Base-by-base conservation (phyloP, 2,329 filamentous ascomycete species). In the Thyridium curvatum region DNA sequence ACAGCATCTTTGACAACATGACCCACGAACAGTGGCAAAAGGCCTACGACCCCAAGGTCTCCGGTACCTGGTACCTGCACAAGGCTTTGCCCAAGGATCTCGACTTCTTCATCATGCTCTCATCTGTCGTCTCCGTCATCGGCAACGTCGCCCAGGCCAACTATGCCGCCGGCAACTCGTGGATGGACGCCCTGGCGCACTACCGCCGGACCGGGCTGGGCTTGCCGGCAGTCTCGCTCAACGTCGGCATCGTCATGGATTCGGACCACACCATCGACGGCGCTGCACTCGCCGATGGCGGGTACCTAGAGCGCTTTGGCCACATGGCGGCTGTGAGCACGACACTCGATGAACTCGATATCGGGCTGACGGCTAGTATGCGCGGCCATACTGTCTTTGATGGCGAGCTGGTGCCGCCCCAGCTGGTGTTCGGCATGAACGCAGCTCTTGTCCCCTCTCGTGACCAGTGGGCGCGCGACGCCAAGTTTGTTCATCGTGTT, bases 61-160 rank as follows among this genome's bases (percentile, higher is more conserved):
- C 51, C 8, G 61, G 60, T 3, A 59, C 59, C 4, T 60, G 53
- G 53, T 66, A 66, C 38, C 52, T 68, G 1, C 61, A 69, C 42
- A 38, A 54, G 1, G 44, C 50, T 2, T 46, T 60, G 12, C 44
- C 46, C 10, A 10, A 33, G 3, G 30, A 35, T 12, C 36, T 38
- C 35, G 40, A 42, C 36, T 42, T 42, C 17, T 39, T 42, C 17
- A 28, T 42, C 12, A 35, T 42, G 4, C 39, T 42, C 40, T 38
- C 35, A 17, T 38, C 35, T 12, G 32, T 42, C 4, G 30, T 33
- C 12, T 35, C 35, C 12, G 32, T 42, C 10, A 32, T 35, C 12
- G 55, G 49, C 2, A 41, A 43, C 12, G 30, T 45, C 4, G 43
- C 40, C 2, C 56, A 60, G 38, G 43, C 50, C 34, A 59, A 57